Percentiles rank a stretch among this genome's conserved stretches.
Evolutionary conservation across 148 eudicot species (phyloP).

Genomic region (Rhododendron ferrugineum): DNA sequence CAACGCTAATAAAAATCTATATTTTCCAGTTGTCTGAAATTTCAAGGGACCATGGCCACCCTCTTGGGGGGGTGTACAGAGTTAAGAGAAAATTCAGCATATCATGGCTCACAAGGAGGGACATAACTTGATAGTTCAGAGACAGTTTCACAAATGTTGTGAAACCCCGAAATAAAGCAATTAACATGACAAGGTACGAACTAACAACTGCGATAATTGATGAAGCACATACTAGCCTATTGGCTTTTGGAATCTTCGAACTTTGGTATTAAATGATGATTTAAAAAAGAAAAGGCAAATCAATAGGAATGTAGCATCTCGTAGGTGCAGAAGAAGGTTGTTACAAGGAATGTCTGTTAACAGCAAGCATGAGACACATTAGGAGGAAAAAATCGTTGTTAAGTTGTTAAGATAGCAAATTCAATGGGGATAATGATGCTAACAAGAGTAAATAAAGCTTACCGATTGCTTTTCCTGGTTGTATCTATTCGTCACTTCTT

Average conservation of each 20-base stretch:
- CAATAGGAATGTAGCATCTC: neutral
- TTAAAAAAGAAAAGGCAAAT: neutral
- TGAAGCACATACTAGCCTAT: neutral
- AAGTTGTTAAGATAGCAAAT: neutral
- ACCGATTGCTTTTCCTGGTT: conserved; percentile 88
- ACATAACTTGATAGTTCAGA: neutral
- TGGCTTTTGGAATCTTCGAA: neutral
- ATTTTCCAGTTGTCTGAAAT: neutral
- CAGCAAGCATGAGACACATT: neutral
- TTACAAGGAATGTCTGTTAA: neutral
- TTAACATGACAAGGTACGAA: neutral
- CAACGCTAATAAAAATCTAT: neutral
- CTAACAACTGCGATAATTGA: neutral
- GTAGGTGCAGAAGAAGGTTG: neutral
- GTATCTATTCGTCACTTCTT: conserved; percentile 89
- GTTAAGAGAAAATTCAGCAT: neutral
- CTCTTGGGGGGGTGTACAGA: neutral
- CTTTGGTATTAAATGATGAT: neutral
- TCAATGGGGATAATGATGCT: neutral
- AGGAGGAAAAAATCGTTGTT: neutral
- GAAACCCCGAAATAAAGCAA: neutral
- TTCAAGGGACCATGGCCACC: neutral
- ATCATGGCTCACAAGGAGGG: neutral
- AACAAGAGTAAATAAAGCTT: conserved; percentile 30
- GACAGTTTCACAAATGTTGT: neutral